Conservation (phyloP, 2,329 filamentous ascomycete genomes). For the Hypoxylon sp. region DNA sequence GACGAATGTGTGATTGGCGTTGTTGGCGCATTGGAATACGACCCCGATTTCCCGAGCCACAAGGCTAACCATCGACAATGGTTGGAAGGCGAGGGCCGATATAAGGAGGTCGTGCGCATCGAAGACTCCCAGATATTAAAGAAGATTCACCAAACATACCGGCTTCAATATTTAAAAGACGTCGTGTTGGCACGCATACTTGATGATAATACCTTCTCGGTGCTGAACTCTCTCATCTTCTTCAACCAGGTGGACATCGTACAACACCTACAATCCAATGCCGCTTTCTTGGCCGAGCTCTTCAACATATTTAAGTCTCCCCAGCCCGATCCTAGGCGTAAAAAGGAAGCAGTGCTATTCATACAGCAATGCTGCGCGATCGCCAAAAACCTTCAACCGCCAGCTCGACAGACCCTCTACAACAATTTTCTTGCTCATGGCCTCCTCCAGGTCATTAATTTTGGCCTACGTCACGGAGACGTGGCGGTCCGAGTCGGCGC, state of each 20-base stretch:
- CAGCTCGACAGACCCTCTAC: constrained; percentile 84
- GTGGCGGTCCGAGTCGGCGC: constrained; percentile 90
- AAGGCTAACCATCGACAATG: constrained; percentile 98
- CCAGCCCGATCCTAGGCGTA: constrained; percentile 76
- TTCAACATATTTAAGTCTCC: constrained; percentile 85
- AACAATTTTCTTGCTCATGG: constrained; percentile 91
- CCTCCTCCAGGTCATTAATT: constrained; percentile 90
- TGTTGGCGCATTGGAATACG: constrained; percentile 96
- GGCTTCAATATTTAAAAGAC: constrained; percentile 96
- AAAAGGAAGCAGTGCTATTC: constrained; percentile 95
- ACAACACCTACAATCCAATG: constrained; percentile 89
- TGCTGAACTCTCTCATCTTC: constrained; percentile 97
- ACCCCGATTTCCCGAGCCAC: constrained; percentile 96
- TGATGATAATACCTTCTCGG: constrained; percentile 97
- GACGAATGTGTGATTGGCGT: constrained; percentile 92
- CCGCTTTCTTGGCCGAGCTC: constrained; percentile 83
- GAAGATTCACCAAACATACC: constrained; percentile 97
- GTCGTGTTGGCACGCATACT: constrained; percentile 97
- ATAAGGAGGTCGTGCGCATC: constrained; percentile 96
- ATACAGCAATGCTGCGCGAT: constrained; percentile 97
- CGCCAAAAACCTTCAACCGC: constrained; percentile 92
- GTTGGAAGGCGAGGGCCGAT: constrained; percentile 88
- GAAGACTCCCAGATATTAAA: constrained; percentile 83
- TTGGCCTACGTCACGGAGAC: constrained; percentile 87
- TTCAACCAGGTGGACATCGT: constrained; percentile 99